phyloP scores from a whole-genome alignment of 75 land plant genomes.

The Pinus tabuliformis region DNA sequence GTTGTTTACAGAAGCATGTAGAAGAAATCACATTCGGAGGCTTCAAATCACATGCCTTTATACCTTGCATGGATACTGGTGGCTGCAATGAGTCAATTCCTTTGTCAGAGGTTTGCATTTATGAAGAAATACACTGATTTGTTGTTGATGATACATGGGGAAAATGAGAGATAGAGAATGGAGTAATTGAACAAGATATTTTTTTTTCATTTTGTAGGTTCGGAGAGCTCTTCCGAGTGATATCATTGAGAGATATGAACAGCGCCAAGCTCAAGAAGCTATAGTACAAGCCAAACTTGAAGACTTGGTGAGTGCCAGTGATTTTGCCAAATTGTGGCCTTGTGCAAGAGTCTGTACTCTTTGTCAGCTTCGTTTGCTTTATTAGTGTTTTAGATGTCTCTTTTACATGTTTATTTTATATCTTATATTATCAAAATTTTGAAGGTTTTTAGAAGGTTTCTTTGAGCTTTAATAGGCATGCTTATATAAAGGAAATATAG shows the following conservation, averaged over 20 bases:
- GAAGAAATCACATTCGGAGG: too few species aligned
- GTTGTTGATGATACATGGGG: background rate
- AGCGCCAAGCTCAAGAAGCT: slow-evolving; percentile 42
- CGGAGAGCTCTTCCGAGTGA: slow-evolving; percentile 35
- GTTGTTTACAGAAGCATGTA: too few species aligned
- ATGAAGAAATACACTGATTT: slow-evolving; percentile 2
- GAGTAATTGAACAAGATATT: background rate
- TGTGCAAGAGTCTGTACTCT: background rate
- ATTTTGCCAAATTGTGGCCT: too few species aligned
- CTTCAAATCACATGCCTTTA: slow-evolving; percentile 4
- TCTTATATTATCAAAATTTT: background rate
- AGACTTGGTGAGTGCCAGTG: slow-evolving; percentile 27
- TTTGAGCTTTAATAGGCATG: background rate
- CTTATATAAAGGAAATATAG: background rate
- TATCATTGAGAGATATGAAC: slow-evolving; percentile 31
- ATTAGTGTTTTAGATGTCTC: background rate
- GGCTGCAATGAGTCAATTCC: slow-evolving; percentile 37
- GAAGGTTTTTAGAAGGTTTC: background rate
- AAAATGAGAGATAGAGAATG: background rate
- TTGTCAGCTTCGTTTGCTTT: background rate
- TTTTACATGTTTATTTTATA: background rate
- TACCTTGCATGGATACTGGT: slow-evolving; percentile 39
- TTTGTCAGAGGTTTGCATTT: slow-evolving; percentile 26
- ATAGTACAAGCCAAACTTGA: slow-evolving; percentile 28
- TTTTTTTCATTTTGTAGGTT: slow-evolving; percentile 12